Percentiles rank a stretch among this genome's conserved stretches.
These are phyloP conservation scores for Tephrocybe rancida DNA, from an alignment of 768 basidiomycete species.

Conservation along the genomic window DNA sequence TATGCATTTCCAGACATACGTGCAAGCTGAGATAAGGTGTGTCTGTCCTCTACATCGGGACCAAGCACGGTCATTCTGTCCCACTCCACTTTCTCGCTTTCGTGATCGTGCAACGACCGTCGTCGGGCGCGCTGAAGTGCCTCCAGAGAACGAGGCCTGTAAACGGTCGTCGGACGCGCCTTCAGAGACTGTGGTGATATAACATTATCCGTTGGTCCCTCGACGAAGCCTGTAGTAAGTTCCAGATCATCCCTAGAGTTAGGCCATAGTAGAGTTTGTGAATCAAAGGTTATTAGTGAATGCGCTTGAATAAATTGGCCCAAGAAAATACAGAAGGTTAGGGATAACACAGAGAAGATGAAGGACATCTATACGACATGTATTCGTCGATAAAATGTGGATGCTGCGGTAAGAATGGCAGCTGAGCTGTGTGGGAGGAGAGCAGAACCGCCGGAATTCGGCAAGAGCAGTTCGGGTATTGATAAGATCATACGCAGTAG, in stretches of 20 bases:
- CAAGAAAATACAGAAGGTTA: not conserved
- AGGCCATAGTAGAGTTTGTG: conserved; percentile 15
- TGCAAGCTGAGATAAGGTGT: conserved; percentile 82
- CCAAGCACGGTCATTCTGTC: conserved; percentile 62
- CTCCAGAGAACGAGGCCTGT: conserved; percentile 56
- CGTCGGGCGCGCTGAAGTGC: conserved; percentile 54
- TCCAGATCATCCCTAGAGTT: conserved; percentile 7
- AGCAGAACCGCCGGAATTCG: not conserved
- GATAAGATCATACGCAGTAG: not conserved
- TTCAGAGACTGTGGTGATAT: conserved; percentile 31
- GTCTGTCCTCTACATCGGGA: conserved; percentile 78
- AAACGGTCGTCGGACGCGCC: conserved; percentile 57
- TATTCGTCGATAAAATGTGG: conserved; percentile 5
- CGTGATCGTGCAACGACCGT: conserved; percentile 46
- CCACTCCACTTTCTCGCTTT: conserved; percentile 68
- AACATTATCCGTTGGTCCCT: not conserved
- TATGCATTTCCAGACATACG: conserved; percentile 93
- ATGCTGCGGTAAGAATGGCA: not conserved
- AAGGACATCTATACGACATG: conserved; percentile 18
- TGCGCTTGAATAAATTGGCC: conserved; percentile 3
- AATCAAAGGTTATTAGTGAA: conserved; percentile 15
- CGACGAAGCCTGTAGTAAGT: conserved; percentile 3
- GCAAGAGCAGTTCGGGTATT: not conserved
- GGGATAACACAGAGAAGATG: conserved; percentile 1
- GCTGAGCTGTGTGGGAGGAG: not conserved